Evolutionary conservation across 176 grass and related monocot genomes (phyloP).

Genomic region (Paspalum notatum): DNA sequence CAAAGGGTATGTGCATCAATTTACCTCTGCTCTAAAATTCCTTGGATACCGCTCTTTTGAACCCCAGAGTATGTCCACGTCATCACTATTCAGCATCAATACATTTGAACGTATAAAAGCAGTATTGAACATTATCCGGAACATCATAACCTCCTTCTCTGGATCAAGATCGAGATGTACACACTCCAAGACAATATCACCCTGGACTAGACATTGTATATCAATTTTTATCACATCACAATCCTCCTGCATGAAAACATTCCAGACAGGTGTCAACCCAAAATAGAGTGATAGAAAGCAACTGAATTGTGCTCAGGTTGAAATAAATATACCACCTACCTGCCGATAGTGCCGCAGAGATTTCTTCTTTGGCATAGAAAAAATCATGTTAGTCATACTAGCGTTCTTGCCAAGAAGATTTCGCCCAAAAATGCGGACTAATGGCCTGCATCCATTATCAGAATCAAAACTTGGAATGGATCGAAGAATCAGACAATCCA

Average conservation of each 20-base stretch:
- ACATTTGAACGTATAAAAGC: slow-evolving; percentile 96
- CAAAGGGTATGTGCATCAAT: background rate
- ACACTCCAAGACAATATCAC: slow-evolving; percentile 97
- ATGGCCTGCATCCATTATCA: slow-evolving; percentile 87
- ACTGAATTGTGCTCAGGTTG: slow-evolving; percentile 32
- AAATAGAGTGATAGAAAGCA: slow-evolving; percentile 35
- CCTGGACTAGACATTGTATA: slow-evolving; percentile 95
- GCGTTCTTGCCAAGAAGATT: slow-evolving; percentile 71
- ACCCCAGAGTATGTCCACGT: slow-evolving; percentile 95
- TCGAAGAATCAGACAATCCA: slow-evolving; percentile 97
- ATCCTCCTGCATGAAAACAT: slow-evolving; percentile 71
- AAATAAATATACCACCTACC: slow-evolving; percentile 49
- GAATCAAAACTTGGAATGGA: slow-evolving; percentile 87
- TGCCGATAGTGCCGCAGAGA: slow-evolving; percentile 81
- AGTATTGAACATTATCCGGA: slow-evolving; percentile 97
- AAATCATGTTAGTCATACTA: slow-evolving; percentile 64
- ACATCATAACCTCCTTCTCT: slow-evolving; percentile 99
- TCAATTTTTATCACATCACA: slow-evolving; percentile 99
- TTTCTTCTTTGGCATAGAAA: slow-evolving; percentile 95
- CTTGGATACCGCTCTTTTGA: slow-evolving; percentile 80
- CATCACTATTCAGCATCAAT: slow-evolving; percentile 90
- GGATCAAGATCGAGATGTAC: slow-evolving; percentile 96
- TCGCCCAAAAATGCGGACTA: slow-evolving; percentile 86
- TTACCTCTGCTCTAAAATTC: slow-evolving; percentile 93
- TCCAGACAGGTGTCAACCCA: slow-evolving; percentile 1